Evolutionary conservation across 257 asterid species (phyloP), one percentile per base, ranked within the genome.

Genomic region (Verbascum thapsus): DNA sequence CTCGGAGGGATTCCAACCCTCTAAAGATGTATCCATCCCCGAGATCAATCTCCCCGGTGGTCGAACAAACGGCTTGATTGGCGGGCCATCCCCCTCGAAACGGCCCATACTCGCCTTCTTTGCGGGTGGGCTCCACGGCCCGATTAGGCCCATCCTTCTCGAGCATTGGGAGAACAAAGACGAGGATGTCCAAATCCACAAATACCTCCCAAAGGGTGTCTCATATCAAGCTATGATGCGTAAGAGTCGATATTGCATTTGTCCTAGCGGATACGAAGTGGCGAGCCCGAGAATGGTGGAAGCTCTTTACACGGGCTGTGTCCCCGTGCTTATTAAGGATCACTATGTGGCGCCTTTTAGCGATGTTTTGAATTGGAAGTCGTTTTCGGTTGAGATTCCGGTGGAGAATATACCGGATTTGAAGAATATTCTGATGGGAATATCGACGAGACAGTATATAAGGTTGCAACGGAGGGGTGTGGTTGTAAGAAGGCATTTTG

Each of bases 271-370:
- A 3, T 86, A 86, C 2, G 95, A 89, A 48, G 95, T 86, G 0
- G 96, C 95, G 0, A 89, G 95, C 68, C 96, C 95, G 3, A 78
- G 95, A 34, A 86, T 84, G 95, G 97, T 83, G 42, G 95, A 87
- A 34, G 89, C 88, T 13, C 67, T 87, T 2, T 87, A 89, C 82
- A 76, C 83, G 0, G 95, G 95, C 0, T 84, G 95, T 38, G 91
- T 87, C 0, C 97, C 95, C 1, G 88, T 84, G 51, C 85, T 87
- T 0, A 67, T 84, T 0, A 87, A 87, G 52, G 94, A 86, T 16
- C 77, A 74, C 3, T 84, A 87, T 0, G 85, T 87, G 5, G 74
- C 81, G 3, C 97, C 97, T 0, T 87, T 90, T n/a, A 83, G 91
- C 32, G 97, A 90, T 7, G 85, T 87, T 0, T 63, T 90, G 52